Base-by-base conservation (phyloP, 345 rosid genomes). In the Sisymbrium irio region DNA sequence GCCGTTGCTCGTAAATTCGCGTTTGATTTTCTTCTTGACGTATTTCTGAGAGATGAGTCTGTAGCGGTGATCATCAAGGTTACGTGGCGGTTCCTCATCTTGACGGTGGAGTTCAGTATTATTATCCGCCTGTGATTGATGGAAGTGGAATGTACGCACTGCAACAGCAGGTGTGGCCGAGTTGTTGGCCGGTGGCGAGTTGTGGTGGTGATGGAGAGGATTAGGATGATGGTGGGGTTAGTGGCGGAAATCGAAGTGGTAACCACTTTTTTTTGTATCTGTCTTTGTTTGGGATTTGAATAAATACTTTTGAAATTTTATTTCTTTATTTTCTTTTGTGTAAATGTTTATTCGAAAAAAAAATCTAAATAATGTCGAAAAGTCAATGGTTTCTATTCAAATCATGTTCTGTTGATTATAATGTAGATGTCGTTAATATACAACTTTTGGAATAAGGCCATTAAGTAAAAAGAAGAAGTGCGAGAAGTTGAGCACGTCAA, bases 11-110 rank as follows among this genome's bases (percentile, higher is more conserved):
- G 96, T 58, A 80, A 89, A 27, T 96, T 84, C 66, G 86, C 87
- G 35, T 92, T 85, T 65, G 97, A 92, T 62, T 89, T 92, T 69
- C 79, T 88, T 65, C 88, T 89, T 3, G 98, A 89, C 68, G 82
- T 88, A 59, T 88, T 89, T 40, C 98, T 95, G 9, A 72, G 94
- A 28, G 95, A 85, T 33, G 96, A 89, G 72, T 76, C 84, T 22
- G 25, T 22, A 22, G 25, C 25, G 25, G 25, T 22, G 25, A 84
- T 28, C 83, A 79, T 10, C 66, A 81, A 9, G 86, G 79, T n/a
- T 85, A 77, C 4, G 72, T 78, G 71, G 82, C 33, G 25, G 25
- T 83, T 12, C 90, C 87, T 18, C 62, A 91, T 47, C 72, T 89
- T 0, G 90, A 86, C 3, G 80, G 93, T 60, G 96, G 92, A 12